These are phyloP conservation scores for Coriaria nepalensis DNA, from an alignment of 306 rosid genomes.

Conservation along the genomic window DNA sequence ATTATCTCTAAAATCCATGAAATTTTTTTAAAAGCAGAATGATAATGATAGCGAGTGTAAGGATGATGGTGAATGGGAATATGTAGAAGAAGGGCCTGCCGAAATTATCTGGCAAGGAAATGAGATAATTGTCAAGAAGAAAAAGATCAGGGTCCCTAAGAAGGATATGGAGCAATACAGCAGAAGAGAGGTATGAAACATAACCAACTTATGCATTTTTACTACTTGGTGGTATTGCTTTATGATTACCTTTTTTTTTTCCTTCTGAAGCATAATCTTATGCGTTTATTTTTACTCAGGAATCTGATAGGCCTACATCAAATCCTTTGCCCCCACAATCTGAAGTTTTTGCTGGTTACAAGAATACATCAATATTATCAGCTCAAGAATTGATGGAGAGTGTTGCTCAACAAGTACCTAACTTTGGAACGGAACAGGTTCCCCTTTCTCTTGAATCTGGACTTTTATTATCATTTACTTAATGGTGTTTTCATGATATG, in stretches of 20 bases:
- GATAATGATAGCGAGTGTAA: conserved; percentile 15
- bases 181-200: conserved; percentile 21
- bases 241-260: too few relatives aligned
- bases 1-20: neutral
- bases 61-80: conserved; percentile 40
- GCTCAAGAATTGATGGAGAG: conserved; percentile 26
- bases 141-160: conserved; percentile 41
- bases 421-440: conserved; percentile 91
- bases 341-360: conserved; percentile 26
- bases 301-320: conserved; percentile 51
- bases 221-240: too few relatives aligned
- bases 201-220: too few relatives aligned
- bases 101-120: conserved; percentile 81
- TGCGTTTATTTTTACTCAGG: conserved; percentile 12
- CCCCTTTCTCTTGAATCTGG: neutral
- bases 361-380: conserved; percentile 15
- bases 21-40: conserved; percentile 20
- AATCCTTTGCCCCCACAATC: conserved; percentile 85
- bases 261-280: too few relatives aligned
- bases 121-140: conserved; percentile 68
- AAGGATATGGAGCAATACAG: conserved; percentile 13
- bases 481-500: neutral
- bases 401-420: conserved; percentile 60
- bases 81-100: conserved; percentile 58
- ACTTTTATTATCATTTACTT: neutral